Conservation (phyloP, 306 rosid species). For the Coriaria nepalensis region DNA sequence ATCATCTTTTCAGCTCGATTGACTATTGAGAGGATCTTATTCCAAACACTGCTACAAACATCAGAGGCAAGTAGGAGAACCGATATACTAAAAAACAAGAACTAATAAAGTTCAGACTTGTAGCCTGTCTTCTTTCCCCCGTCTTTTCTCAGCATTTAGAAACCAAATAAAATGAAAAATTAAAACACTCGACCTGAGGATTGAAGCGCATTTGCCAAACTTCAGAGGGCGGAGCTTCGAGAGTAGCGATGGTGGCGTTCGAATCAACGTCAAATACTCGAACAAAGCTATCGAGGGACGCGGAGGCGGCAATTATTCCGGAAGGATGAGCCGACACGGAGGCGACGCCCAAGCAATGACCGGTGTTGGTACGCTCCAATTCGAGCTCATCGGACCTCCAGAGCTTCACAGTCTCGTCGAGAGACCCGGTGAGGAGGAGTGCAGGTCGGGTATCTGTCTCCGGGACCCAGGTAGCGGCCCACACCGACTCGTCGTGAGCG, state of each 20-base stretch:
- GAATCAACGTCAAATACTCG: conserved; percentile 84
- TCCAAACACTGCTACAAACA: too few relatives aligned
- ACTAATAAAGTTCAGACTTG: too few relatives aligned
- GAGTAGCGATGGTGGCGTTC: conserved; percentile 72
- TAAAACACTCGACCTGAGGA: conserved; percentile 42
- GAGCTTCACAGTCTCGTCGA: conserved; percentile 82
- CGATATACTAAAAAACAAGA: too few relatives aligned
- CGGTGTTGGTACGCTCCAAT: conserved; percentile 59
- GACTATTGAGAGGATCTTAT: too few relatives aligned
- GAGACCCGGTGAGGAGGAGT: conserved; percentile 75
- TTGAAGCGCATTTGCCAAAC: conserved; percentile 96
- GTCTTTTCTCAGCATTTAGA: too few relatives aligned
- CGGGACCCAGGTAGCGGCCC: conserved; percentile 93
- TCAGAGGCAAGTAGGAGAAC: too few relatives aligned
- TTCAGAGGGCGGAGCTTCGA: conserved; percentile 96
- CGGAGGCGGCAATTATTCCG: conserved; percentile 76
- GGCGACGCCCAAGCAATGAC: conserved; percentile 94
- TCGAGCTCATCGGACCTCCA: conserved; percentile 83
- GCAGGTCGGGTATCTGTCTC: conserved; percentile 61
- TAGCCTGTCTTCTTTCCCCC: too few relatives aligned
- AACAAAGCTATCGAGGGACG: conserved; percentile 90
- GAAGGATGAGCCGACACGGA: conserved; percentile 91
- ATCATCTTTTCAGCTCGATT: too few relatives aligned
- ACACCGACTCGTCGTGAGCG: conserved; percentile 88
- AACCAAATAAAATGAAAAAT: background rate